Percentiles rank a stretch among this genome's conserved stretches.
Evolutionary conservation across 2,329 filamentous ascomycete species (phyloP).

Genomic region (Hawksworthiomyces lignivorus): DNA sequence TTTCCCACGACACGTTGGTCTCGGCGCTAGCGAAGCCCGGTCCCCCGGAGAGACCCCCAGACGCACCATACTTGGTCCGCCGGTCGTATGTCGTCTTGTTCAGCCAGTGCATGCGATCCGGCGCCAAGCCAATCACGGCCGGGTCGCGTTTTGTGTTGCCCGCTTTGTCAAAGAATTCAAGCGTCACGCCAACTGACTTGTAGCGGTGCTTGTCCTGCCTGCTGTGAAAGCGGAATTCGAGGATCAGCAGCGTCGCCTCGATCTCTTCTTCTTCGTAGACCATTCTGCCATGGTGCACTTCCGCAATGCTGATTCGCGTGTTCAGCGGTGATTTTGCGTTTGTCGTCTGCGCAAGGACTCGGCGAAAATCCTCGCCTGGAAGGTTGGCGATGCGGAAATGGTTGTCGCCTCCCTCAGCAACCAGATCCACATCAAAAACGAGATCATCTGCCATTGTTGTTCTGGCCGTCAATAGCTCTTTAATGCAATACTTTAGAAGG

Average conservation of each 20-base stretch:
- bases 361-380: not conserved
- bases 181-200: not conserved
- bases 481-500: too few relatives aligned
- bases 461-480: too few relatives aligned
- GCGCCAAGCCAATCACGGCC: slow-evolving; percentile 1
- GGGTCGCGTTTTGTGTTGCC: not conserved
- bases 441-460: not conserved
- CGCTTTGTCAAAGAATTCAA: slow-evolving; percentile 8
- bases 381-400: slow-evolving; percentile 2
- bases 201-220: not conserved
- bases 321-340: slow-evolving; percentile 5
- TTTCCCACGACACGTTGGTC: slow-evolving; percentile 5
- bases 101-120: slow-evolving; percentile 8
- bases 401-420: not conserved
- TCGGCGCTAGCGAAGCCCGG: slow-evolving; percentile 1
- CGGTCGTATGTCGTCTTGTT: slow-evolving; percentile 9
- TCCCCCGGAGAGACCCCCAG: not conserved
- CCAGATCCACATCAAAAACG: slow-evolving; percentile 2
- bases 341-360: slow-evolving; percentile 2
- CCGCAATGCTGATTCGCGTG: slow-evolving; percentile 4
- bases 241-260: slow-evolving; percentile 6
- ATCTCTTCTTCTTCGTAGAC: not conserved
- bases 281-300: slow-evolving; percentile 9
- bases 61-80: not conserved
- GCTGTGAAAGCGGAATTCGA: slow-evolving; percentile 9